phyloP scores from a whole-genome alignment of 176 grass and related monocot genomes.

The Oryza punctata region DNA sequence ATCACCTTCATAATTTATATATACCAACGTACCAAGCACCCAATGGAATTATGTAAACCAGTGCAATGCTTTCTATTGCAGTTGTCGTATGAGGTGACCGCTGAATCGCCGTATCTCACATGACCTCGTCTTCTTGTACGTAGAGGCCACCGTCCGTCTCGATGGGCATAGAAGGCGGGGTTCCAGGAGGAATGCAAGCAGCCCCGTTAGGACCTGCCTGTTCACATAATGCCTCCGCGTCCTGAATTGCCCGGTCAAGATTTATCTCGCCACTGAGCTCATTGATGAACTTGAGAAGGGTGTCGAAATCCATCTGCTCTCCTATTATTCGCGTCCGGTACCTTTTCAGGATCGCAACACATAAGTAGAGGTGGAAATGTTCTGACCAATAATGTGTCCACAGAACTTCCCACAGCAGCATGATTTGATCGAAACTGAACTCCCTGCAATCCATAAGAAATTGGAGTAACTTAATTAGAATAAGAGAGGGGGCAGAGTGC shows the following conservation, averaged over 20 bases:
- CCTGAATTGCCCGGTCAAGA: slow-evolving; percentile 71
- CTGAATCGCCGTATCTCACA: slow-evolving; percentile 39
- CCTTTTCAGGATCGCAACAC: slow-evolving; percentile 81
- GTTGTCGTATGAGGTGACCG: background rate
- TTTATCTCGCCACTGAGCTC: slow-evolving; percentile 87
- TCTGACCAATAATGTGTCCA: slow-evolving; percentile 94
- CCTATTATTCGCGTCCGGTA: slow-evolving; percentile 71
- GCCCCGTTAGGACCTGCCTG: slow-evolving; percentile 69
- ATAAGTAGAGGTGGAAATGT: slow-evolving; percentile 97
- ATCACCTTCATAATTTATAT: slow-evolving; percentile 5
- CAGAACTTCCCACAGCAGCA: slow-evolving; percentile 90
- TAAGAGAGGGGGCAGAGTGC: background rate
- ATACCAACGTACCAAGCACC: background rate
- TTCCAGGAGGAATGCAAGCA: slow-evolving; percentile 82
- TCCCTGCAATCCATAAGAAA: slow-evolving; percentile 54
- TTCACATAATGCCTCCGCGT: slow-evolving; percentile 73
- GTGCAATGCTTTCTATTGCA: background rate
- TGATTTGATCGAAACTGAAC: slow-evolving; percentile 73
- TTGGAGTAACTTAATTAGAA: background rate
- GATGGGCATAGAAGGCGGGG: slow-evolving; percentile 79
- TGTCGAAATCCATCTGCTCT: slow-evolving; percentile 97
- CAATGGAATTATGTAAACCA: background rate
- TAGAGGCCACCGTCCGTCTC: slow-evolving; percentile 78
- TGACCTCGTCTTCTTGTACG: slow-evolving; percentile 72
- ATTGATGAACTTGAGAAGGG: slow-evolving; percentile 97